Percentiles rank a stretch among this genome's conserved stretches.
Evolutionary conservation across 352 stramenopile genomes (phyloP).

Genomic region (Phytophthora chlamydospora): DNA sequence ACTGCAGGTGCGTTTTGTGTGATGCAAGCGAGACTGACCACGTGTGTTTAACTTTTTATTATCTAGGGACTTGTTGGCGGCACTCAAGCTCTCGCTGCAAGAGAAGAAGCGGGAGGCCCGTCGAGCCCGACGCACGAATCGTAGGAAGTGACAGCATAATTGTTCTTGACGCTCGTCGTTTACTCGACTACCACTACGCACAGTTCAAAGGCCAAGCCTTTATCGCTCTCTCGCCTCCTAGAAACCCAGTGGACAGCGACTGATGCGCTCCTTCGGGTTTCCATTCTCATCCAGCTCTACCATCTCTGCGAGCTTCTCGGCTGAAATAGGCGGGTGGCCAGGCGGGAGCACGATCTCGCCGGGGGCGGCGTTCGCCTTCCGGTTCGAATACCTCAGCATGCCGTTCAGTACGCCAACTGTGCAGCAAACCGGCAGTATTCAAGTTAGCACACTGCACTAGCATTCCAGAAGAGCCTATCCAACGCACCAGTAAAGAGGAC

Average conservation of each 20-base stretch:
- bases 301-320: conserved; percentile 43
- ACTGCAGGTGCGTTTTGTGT: background rate
- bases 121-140: conserved; percentile 42
- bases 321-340: conserved; percentile 43
- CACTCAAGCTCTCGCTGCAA: conserved; percentile 62
- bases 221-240: conserved; percentile 8
- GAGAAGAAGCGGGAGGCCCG: conserved; percentile 72
- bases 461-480: no score
- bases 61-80: conserved; percentile 58
- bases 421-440: background rate
- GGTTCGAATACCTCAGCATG: conserved; percentile 50
- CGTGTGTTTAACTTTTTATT: conserved; percentile 4
- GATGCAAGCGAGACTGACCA: conserved; percentile 2
- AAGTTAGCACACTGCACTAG: no score
- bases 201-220: background rate
- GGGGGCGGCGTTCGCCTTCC: conserved; percentile 36
- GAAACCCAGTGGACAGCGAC: conserved; percentile 67
- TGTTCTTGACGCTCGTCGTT: conserved; percentile 2
- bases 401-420: conserved; percentile 49
- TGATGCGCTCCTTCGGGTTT: conserved; percentile 61
- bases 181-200: conserved; percentile 2
- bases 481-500: conserved; percentile 55
- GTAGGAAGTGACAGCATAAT: conserved; percentile 37
- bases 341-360: conserved; percentile 43
- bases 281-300: conserved; percentile 49